phyloP scores from a whole-genome alignment of 2,329 filamentous ascomycete species.

The Colletotrichum abscissum region DNA sequence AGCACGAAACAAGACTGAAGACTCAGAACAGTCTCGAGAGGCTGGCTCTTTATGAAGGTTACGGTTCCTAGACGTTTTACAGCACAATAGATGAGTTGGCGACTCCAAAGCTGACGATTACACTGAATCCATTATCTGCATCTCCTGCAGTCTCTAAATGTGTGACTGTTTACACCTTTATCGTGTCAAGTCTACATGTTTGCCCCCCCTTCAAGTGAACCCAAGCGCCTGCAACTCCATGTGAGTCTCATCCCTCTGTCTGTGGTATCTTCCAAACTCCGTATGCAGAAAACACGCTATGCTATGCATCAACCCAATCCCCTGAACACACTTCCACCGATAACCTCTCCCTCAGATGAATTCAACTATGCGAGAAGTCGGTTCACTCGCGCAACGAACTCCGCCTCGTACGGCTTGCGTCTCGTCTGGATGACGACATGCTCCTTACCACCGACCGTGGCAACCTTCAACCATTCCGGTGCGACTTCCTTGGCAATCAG shows the following conservation, averaged over 20 bases:
- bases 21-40: constrained; percentile 18
- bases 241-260: not conserved
- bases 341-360: not conserved
- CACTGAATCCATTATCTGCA: constrained; percentile 16
- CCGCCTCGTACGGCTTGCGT: constrained; percentile 47
- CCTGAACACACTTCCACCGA: not conserved
- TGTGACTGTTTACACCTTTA: not conserved
- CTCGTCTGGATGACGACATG: constrained; percentile 66
- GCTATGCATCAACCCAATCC: constrained; percentile 7
- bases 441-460: constrained; percentile 64
- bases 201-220: not conserved
- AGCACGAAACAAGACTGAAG: constrained; percentile 28
- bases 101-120: constrained; percentile 28
- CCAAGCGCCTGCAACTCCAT: not conserved
- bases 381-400: constrained; percentile 28
- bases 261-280: constrained; percentile 34
- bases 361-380: constrained; percentile 21
- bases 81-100: constrained; percentile 37
- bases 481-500: constrained; percentile 66
- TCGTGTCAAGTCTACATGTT: not conserved
- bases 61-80: constrained; percentile 35
- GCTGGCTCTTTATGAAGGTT: constrained; percentile 32
- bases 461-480: constrained; percentile 66
- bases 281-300: constrained; percentile 14
- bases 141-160: not conserved